phyloP scores from a whole-genome alignment of 805 yeast species.

The Kodamaea kakaduensis region DNA sequence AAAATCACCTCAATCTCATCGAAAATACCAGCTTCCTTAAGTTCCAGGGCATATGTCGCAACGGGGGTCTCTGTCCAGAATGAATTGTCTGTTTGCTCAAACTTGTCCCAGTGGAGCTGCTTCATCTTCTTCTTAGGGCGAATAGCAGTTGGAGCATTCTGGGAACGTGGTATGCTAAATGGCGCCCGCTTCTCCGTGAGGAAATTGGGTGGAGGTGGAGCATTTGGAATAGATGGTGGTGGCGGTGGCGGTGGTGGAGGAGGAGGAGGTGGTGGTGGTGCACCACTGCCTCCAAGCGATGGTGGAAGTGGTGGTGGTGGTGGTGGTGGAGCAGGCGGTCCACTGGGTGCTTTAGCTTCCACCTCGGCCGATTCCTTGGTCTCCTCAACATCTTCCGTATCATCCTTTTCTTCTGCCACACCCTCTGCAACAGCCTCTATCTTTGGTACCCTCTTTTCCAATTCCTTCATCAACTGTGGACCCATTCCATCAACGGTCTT shows the following conservation, averaged over 20 bases:
- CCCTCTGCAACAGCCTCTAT: neutral
- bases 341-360: neutral
- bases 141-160: conserved; percentile 47
- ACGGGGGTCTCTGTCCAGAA: conserved; percentile 57
- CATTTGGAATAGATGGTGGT: conserved; percentile 21
- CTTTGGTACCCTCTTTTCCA: conserved; percentile 46
- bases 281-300: conserved; percentile 2
- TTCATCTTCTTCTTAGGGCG: conserved; percentile 59
- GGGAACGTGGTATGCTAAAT: conserved; percentile 4
- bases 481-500: conserved; percentile 38
- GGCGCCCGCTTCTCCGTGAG: conserved; percentile 10
- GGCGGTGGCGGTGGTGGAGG: conserved; percentile 22
- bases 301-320: conserved; percentile 24
- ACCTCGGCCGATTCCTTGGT: conserved; percentile 5
- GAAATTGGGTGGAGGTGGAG: conserved; percentile 25
- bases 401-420: neutral
- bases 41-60: conserved; percentile 41
- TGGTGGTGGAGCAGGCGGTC: conserved; percentile 9
- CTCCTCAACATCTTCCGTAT: conserved; percentile 1
- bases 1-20: conserved; percentile 61
- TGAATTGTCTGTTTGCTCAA: conserved; percentile 50
- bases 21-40: conserved; percentile 58
- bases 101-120: conserved; percentile 80
- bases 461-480: conserved; percentile 51
- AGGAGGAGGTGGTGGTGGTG: conserved; percentile 14